Base-by-base conservation (phyloP, 495 filamentous ascomycete species). In the Penicillium cinerascens region DNA sequence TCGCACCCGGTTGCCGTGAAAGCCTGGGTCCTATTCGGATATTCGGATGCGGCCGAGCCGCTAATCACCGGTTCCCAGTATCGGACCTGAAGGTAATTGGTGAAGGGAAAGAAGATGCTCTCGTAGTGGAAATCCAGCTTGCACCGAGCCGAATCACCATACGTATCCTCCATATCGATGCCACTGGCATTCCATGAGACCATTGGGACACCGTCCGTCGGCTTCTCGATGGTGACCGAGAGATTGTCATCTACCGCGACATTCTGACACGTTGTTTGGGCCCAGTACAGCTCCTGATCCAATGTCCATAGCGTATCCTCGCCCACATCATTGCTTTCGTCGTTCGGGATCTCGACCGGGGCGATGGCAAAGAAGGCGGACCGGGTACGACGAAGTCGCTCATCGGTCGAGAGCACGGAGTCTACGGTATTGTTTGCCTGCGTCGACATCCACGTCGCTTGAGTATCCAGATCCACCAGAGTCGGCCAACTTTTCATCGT, bases 231-330 rank as follows among this genome's bases (percentile, higher is more conserved):
- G 7, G 54, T 42, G 8, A 69, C 61, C 0, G 64, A 56, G 1
- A 74, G 48, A 2, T 54, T 42, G 15, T 61, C 42, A 13, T 67
- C 49, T 29, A 59, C 46, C 0, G 58, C 8, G 6, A 71, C 40
- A 38, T 68, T 46, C 3, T 63, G 23, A 36, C 71, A 74, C 1
- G 46, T 37, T 13, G 68, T 41, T 13, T 73, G 40, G 3, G 70
- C 54, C 71, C 71, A 74, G 58, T 73, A 74, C 15, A 74, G 27
- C 13, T 65, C 70, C 45, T 72, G 66, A 43, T 74, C 68, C 16
- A 74, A 35, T 3, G 59, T 56, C 71, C 71, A 74, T 18, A 69
- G 54, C 3, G 65, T 68, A 39, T 55, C 56, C 23, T 61, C 63
- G 6, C 56, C 61, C 6, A 60, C 44, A 2, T 52, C 50, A 16